These are phyloP conservation scores for Talaromyces sp. DNA, from an alignment of 2,329 filamentous ascomycete genomes.

Conservation along the genomic window DNA sequence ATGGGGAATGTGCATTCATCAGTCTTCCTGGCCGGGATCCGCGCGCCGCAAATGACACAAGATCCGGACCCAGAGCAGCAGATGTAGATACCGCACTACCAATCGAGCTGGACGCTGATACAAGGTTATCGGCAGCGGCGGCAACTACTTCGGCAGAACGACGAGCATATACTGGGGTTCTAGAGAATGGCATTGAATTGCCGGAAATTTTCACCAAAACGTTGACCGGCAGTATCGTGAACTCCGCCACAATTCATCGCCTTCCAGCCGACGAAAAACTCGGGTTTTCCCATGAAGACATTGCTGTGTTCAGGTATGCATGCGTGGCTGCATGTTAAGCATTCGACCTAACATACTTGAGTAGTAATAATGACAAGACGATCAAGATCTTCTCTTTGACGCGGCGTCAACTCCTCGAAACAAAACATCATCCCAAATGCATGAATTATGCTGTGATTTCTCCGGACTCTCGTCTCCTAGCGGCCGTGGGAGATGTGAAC, in stretches of 20 bases:
- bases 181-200: constrained; percentile 24
- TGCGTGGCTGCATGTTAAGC: not conserved
- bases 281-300: constrained; percentile 51
- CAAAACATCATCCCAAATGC: constrained; percentile 72
- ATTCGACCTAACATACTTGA: constrained; percentile 45
- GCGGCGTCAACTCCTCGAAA: constrained; percentile 64
- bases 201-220: constrained; percentile 54
- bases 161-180: constrained; percentile 20
- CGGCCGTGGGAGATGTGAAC: constrained; percentile 84
- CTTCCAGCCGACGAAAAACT: constrained; percentile 39
- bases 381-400: constrained; percentile 78
- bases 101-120: constrained; percentile 43
- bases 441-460: constrained; percentile 96
- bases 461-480: constrained; percentile 74
- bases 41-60: constrained; percentile 25
- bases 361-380: constrained; percentile 87
- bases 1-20: constrained; percentile 82
- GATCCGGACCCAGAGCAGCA: constrained; percentile 31
- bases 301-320: constrained; percentile 51
- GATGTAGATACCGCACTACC: constrained; percentile 59
- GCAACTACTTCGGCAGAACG: constrained; percentile 24
- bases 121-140: constrained; percentile 25
- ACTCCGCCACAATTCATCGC: constrained; percentile 64
- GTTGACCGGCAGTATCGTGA: constrained; percentile 63
- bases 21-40: constrained; percentile 48